A percentile compares a stretch with the other conserved stretches of the same genome.
Conservation (phyloP, 495 filamentous ascomycete genomes). For the Talaromyces liani region DNA sequence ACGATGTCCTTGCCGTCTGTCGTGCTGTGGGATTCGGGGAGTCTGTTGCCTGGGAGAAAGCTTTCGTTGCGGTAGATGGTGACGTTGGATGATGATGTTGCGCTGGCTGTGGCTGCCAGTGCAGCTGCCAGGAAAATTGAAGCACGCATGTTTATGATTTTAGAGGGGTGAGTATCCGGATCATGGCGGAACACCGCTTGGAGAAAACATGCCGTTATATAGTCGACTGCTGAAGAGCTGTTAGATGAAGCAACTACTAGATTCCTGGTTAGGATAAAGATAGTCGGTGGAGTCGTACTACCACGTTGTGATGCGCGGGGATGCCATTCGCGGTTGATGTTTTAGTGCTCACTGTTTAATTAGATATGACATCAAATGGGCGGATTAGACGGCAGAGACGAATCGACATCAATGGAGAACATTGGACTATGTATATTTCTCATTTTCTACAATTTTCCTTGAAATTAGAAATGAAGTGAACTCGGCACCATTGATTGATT, state of each 20-base stretch:
- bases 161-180: background rate
- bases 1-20: constrained; percentile 24
- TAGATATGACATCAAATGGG: background rate
- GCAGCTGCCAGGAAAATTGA: constrained; percentile 4
- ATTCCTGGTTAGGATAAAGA: background rate
- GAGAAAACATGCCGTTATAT: background rate
- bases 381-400: background rate
- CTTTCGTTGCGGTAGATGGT: constrained; percentile 11
- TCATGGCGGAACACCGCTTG: background rate
- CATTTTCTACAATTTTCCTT: background rate
- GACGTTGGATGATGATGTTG: constrained; percentile 9
- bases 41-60: constrained; percentile 11
- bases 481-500: background rate
- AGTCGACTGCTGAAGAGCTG: background rate
- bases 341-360: background rate
- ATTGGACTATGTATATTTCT: background rate
- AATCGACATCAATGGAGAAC: background rate
- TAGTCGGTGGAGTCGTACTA: background rate
- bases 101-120: background rate
- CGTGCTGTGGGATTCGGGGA: constrained; percentile 19
- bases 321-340: background rate
- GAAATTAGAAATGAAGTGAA: background rate
- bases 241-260: background rate
- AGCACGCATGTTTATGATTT: background rate
- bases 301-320: background rate